Evolutionary conservation across 2,329 filamentous ascomycete species (phyloP).

Genomic region (Fusarium tanahbumbuense): DNA sequence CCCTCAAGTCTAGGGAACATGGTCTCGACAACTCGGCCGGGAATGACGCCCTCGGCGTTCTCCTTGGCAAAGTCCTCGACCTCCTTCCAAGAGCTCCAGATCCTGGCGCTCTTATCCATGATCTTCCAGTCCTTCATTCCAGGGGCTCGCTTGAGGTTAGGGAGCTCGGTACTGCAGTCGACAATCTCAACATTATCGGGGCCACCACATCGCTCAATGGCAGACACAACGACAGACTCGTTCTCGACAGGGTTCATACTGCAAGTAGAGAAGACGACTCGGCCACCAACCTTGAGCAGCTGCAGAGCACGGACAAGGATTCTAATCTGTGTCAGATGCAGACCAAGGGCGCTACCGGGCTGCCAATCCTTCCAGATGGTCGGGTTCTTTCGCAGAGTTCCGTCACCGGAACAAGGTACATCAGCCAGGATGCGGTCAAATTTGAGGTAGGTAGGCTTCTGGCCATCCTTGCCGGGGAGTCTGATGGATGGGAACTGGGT

Average conservation of each 20-base stretch:
- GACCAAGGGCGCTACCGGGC: constrained; percentile 85
- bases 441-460: constrained; percentile 81
- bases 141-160: constrained; percentile 78
- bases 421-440: constrained; percentile 97
- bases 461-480: constrained; percentile 70
- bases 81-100: constrained; percentile 86
- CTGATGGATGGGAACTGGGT: constrained; percentile 94
- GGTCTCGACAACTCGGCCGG: constrained; percentile 77
- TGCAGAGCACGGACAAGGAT: constrained; percentile 93
- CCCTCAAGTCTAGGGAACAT: constrained; percentile 81
- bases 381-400: constrained; percentile 91
- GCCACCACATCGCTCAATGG: constrained; percentile 91
- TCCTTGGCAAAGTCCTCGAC: constrained; percentile 77
- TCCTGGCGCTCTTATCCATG: constrained; percentile 84
- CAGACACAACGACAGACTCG: constrained; percentile 88
- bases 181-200: constrained; percentile 82
- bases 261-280: constrained; percentile 97
- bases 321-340: constrained; percentile 86
- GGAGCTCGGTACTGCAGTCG: constrained; percentile 83
- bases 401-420: constrained; percentile 96
- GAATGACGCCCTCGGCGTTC: constrained; percentile 63
- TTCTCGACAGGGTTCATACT: constrained; percentile 99
- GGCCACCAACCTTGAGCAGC: constrained; percentile 93
- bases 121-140: constrained; percentile 89
- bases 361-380: constrained; percentile 97